Evolutionary conservation across 768 basidiomycete genomes (phyloP).

Genomic region (Auricularia heimuer): DNA sequence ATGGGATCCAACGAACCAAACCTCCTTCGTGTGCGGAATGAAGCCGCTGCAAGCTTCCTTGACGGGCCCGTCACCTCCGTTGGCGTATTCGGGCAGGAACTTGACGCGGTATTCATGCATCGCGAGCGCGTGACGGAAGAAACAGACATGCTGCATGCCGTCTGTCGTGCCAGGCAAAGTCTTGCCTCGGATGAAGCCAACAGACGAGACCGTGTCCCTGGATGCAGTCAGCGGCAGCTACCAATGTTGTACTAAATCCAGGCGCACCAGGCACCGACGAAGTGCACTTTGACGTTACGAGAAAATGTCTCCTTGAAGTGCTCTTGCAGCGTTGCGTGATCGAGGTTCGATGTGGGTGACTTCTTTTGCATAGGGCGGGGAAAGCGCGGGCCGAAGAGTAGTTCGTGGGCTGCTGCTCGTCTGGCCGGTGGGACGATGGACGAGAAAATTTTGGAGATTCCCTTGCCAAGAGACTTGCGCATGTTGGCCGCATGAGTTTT

Average conservation of each 20-base stretch:
- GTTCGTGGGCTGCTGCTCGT: no score
- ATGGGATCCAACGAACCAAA: conserved; percentile 23
- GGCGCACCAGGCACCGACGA: conserved; percentile 35
- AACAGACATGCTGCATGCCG: conserved; percentile 25
- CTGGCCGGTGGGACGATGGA: no score
- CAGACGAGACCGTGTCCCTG: conserved; percentile 21
- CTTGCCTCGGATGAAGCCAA: conserved; percentile 26
- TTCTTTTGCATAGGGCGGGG: conserved; percentile 7
- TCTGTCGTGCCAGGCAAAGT: conserved; percentile 24
- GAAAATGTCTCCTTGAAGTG: conserved; percentile 30
- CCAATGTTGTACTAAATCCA: not conserved
- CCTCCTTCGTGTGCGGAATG: conserved; percentile 21
- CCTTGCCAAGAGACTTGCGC: no score
- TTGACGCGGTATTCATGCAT: conserved; percentile 40
- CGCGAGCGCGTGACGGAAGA: conserved; percentile 38
- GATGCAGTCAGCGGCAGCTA: not conserved
- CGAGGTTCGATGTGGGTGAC: not conserved
- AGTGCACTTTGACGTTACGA: conserved; percentile 29
- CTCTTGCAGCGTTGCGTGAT: not conserved
- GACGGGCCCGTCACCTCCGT: conserved; percentile 18
- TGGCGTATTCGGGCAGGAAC: conserved; percentile 35
- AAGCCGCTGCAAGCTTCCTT: conserved; percentile 1
- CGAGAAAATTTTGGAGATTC: no score
- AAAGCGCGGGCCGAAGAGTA: no score
- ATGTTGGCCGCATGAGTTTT: no score